Percentiles rank a stretch among this genome's conserved stretches.
Evolutionary conservation across 495 filamentous ascomycete genomes (phyloP).

Genomic region (Penicillium bialowiezense): DNA sequence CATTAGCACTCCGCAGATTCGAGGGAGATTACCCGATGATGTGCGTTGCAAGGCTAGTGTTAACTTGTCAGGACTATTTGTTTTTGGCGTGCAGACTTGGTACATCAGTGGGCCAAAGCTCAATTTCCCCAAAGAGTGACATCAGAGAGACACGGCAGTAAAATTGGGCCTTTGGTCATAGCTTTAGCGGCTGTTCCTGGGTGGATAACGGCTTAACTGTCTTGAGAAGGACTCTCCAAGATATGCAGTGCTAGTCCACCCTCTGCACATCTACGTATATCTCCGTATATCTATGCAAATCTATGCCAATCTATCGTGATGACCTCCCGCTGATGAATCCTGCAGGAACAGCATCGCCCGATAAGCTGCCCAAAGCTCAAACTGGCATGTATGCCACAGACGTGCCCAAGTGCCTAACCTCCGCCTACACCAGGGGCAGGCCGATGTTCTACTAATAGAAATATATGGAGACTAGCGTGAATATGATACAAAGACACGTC

Average conservation of each 20-base stretch:
- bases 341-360: too few species aligned
- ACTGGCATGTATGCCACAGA: background rate
- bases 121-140: conserved; percentile 27
- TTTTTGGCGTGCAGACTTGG: conserved; percentile 10
- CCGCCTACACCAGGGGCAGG: conserved; percentile 8
- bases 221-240: background rate
- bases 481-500: conserved; percentile 27
- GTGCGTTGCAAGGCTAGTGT: conserved; percentile 9
- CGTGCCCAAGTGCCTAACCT: background rate
- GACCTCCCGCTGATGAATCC: background rate
- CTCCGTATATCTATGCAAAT: too few species aligned
- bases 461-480: conserved; percentile 26
- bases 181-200: conserved; percentile 13
- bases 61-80: conserved; percentile 15
- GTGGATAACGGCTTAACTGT: background rate
- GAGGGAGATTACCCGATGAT: background rate
- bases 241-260: too few species aligned
- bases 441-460: conserved; percentile 29
- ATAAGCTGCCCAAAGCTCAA: background rate
- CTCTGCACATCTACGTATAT: too few species aligned
- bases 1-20: background rate
- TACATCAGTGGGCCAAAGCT: conserved; percentile 23
- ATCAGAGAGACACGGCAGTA: conserved; percentile 13
- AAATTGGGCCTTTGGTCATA: conserved; percentile 18
- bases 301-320: too few species aligned